These are phyloP conservation scores for Cymbopogon citratus DNA, from an alignment of 176 grass and related monocot genomes.

Conservation along the genomic window DNA sequence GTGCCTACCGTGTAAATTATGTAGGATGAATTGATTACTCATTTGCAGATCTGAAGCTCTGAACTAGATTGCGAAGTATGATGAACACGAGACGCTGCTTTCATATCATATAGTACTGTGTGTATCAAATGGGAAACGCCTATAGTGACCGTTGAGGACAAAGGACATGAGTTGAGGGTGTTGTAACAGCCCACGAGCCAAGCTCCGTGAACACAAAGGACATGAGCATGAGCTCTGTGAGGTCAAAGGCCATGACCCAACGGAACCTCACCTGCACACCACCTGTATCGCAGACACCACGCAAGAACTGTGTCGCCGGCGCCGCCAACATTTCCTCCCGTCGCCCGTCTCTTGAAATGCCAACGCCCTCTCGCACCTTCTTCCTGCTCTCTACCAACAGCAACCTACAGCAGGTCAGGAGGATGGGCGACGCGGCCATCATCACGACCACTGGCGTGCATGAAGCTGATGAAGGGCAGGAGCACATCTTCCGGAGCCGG, in stretches of 20 bases:
- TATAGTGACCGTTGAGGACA: too few relatives aligned
- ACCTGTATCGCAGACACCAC: conserved; percentile 3
- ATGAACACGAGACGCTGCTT: background rate
- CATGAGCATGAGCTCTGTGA: too few relatives aligned
- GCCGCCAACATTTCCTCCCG: background rate
- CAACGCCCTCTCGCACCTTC: background rate
- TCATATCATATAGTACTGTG: too few relatives aligned
- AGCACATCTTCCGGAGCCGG: conserved; percentile 70
- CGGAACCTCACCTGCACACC: conserved; percentile 41
- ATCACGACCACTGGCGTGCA: background rate
- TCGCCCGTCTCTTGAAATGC: conserved; percentile 29
- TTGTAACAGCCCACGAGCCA: too few relatives aligned
- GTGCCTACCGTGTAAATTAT: too few relatives aligned
- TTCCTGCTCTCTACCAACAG: background rate
- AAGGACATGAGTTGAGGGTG: too few relatives aligned
- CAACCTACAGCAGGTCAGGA: background rate
- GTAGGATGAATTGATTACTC: too few relatives aligned
- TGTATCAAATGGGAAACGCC: too few relatives aligned
- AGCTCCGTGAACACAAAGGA: too few relatives aligned
- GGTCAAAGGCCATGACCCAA: background rate
- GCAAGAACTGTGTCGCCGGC: conserved; percentile 33
- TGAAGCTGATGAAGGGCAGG: conserved; percentile 25
- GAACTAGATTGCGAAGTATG: too few relatives aligned
- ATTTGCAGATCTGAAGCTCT: too few relatives aligned
- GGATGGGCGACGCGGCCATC: conserved; percentile 37